phyloP scores from a whole-genome alignment of 352 stramenopile genomes.

The Aphanomyces euteiches region DNA sequence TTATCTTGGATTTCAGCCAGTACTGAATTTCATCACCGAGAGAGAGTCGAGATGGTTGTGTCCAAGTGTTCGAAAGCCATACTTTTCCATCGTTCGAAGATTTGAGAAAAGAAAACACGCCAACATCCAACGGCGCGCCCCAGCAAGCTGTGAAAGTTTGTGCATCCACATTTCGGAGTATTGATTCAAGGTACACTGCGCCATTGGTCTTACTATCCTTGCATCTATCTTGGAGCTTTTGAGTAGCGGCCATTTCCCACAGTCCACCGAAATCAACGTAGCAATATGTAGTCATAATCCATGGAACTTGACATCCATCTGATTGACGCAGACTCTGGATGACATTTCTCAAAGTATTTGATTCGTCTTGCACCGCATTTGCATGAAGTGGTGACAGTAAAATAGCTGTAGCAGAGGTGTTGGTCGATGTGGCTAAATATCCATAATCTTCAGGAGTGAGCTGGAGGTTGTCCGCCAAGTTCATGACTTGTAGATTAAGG shows the following conservation, averaged over 20 bases:
- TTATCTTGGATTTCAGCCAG: not conserved
- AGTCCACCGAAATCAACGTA: constrained; percentile 25
- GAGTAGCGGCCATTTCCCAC: constrained; percentile 19
- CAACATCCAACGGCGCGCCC: not conserved
- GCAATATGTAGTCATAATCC: constrained; percentile 20
- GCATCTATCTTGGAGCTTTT: constrained; percentile 2
- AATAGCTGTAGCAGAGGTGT: not conserved
- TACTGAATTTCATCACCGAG: constrained; percentile 15
- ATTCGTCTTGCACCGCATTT: constrained; percentile 16
- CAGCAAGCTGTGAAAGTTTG: not conserved
- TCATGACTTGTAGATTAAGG: not conserved
- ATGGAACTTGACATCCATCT: constrained; percentile 20
- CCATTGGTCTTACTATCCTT: not conserved
- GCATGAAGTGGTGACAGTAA: not conserved
- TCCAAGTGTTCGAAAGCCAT: not conserved
- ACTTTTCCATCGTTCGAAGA: not conserved
- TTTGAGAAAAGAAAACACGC: constrained; percentile 13
- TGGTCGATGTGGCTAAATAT: not conserved
- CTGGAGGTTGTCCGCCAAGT: not conserved
- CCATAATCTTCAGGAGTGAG: not conserved
- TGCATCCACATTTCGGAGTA: constrained; percentile 12
- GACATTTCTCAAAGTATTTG: constrained; percentile 21
- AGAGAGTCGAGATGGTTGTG: not conserved
- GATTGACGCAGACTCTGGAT: constrained; percentile 14
- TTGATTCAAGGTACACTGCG: constrained; percentile 21